Percentiles rank a stretch among this genome's conserved stretches.
These are phyloP conservation scores for Paxillus ammoniavirescens DNA, from an alignment of 768 basidiomycete species.

Conservation along the genomic window DNA sequence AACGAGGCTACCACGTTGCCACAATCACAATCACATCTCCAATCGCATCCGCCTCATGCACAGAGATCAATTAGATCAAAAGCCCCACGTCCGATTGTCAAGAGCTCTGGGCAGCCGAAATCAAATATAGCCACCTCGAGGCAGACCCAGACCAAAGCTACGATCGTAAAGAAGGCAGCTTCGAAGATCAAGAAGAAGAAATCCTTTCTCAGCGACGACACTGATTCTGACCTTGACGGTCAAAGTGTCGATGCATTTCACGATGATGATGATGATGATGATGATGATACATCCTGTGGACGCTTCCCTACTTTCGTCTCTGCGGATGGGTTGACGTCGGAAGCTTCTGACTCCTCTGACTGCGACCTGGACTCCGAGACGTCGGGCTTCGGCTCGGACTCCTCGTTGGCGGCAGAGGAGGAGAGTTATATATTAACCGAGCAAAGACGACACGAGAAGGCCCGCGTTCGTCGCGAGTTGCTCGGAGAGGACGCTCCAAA, in stretches of 20 bases:
- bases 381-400: slow-evolving; percentile 49
- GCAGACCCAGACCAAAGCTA: slow-evolving; percentile 36
- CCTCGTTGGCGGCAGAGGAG: slow-evolving; percentile 59
- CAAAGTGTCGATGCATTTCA: slow-evolving; percentile 35
- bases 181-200: slow-evolving; percentile 14
- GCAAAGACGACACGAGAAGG: slow-evolving; percentile 42
- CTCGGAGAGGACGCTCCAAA: slow-evolving; percentile 52
- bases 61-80: slow-evolving; percentile 24
- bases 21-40: slow-evolving; percentile 36
- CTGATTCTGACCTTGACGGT: slow-evolving; percentile 33
- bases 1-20: slow-evolving; percentile 35
- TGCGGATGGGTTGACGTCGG: slow-evolving; percentile 55
- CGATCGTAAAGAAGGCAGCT: slow-evolving; percentile 27
- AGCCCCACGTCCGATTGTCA: slow-evolving; percentile 20
- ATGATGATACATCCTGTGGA: slow-evolving; percentile 31
- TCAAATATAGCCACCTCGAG: slow-evolving; percentile 34
- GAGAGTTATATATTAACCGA: slow-evolving; percentile 57
- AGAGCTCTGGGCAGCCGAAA: slow-evolving; percentile 19
- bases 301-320: slow-evolving; percentile 69
- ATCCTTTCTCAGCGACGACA: slow-evolving; percentile 12
- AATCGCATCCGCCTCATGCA: slow-evolving; percentile 19
- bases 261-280: slow-evolving; percentile 28
- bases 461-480: slow-evolving; percentile 60
- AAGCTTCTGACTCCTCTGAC: slow-evolving; percentile 47
- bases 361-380: slow-evolving; percentile 37